A percentile compares a stretch with the other conserved stretches of the same genome.
These are phyloP conservation scores for Dysphania ambrosioides DNA, from an alignment of 148 eudicot species.

Conservation along the genomic window DNA sequence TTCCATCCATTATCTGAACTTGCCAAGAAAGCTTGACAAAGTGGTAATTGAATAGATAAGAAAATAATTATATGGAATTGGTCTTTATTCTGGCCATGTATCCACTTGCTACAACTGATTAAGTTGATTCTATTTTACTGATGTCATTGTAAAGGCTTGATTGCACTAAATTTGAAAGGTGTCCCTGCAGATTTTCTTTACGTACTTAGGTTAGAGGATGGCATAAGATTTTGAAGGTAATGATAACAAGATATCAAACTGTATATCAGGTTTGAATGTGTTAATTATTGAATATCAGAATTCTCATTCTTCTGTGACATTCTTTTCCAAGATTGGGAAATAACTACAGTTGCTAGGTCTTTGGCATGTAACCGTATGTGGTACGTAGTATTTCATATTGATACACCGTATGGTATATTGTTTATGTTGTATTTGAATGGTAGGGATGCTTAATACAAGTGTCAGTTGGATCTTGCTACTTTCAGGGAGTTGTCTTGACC, in stretches of 20 bases:
- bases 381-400: neutral
- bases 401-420: no score
- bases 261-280: neutral
- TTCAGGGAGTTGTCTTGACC: neutral
- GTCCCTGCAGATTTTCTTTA: neutral
- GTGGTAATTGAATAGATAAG: neutral
- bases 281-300: neutral
- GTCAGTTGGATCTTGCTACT: neutral
- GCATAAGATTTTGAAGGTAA: neutral
- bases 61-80: neutral
- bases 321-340: neutral
- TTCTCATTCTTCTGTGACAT: neutral
- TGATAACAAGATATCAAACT: neutral
- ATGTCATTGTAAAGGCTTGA: neutral
- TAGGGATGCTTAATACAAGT: neutral
- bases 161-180: neutral
- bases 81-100: neutral
- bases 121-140: neutral
- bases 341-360: neutral
- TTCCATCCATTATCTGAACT: neutral
- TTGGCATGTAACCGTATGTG: neutral
- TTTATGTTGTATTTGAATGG: neutral
- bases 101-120: neutral
- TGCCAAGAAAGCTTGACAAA: neutral
- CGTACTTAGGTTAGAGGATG: neutral